Evolutionary conservation across 169 alveolate genomes (phyloP).

Genomic region (Cryptosporidium xiaoi): DNA sequence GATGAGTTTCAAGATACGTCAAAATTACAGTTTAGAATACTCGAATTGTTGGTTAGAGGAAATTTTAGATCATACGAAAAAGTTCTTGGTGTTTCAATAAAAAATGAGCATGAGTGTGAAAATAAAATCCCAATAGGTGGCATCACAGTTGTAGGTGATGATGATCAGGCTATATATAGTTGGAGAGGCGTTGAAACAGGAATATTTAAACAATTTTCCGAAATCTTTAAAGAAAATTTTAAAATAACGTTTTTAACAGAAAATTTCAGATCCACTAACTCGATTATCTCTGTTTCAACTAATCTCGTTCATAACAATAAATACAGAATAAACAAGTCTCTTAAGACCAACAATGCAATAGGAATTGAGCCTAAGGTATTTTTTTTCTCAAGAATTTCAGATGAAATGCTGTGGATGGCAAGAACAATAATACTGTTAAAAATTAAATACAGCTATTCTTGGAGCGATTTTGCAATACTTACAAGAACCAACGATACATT

Average conservation of each 20-base stretch:
- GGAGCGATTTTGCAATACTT: conserved; percentile 85
- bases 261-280: conserved; percentile 81
- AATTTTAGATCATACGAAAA: neutral
- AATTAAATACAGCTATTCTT: conserved; percentile 75
- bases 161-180: conserved; percentile 84
- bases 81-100: neutral
- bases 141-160: conserved; percentile 85
- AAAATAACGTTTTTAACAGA: conserved; percentile 56
- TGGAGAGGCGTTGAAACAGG: conserved; percentile 83
- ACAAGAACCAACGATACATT: conserved; percentile 80
- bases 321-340: conserved; percentile 75
- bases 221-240: conserved; percentile 55
- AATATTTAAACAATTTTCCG: conserved; percentile 74
- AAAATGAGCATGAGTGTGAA: neutral
- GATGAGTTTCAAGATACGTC: conserved; percentile 87
- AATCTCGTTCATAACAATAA: conserved; percentile 73
- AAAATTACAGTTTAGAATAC: conserved; percentile 78
- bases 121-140: conserved; percentile 50
- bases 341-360: conserved; percentile 74
- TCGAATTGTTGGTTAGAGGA: conserved; percentile 46
- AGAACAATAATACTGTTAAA: conserved; percentile 73
- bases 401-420: conserved; percentile 78
- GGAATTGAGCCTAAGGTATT: conserved; percentile 76
- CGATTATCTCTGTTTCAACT: conserved; percentile 76
- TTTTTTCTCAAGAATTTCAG: conserved; percentile 74